Evolutionary conservation across 495 filamentous ascomycete genomes (phyloP), one percentile per base, ranked within the genome.

Genomic region (Neurospora terricola): DNA sequence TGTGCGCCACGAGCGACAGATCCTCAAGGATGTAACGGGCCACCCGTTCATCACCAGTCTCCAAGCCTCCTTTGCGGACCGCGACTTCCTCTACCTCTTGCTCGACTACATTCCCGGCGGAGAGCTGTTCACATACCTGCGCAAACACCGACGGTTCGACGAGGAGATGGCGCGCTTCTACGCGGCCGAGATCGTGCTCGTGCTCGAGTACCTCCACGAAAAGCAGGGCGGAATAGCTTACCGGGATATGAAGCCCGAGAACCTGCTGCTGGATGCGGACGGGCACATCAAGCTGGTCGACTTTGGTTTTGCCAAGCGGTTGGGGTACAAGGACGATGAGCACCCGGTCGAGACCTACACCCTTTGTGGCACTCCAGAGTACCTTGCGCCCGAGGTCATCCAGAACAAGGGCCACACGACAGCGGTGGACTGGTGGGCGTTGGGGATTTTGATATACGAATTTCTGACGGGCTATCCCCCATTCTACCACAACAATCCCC

Each of bases 401-500:
- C 91, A 94, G 75, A 96, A 94, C 80, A 95, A 94, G 78, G 94
- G 94, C 16, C 96, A 99, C 79, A 94, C 93, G 38, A 93, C 93
- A 42, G 95, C 96, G 1, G 96, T 99, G n/a, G 96, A 99, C 82
- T 99, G 96, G 96, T 99, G 96, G 96, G 96, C 96, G 8, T 85
- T 98, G 74, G 96, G 96, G 7, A 97, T 99, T 75, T 82, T 99
- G 70, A 93, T 98, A 71, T 98, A 96, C 80, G 96, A 99, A 79
- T 97, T 99, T 78, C 84, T 98, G 36, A 94, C 96, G 4, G 96
- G 96, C 42, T 96, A 97, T 77, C 96, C 96, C 7, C 96, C 96
- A 3, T 99, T 99, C 81, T 99, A 95, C 92, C 93, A 97, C 79
- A 89, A 93, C 70, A 97, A 96, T 76, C 94, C 94, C 0, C 96